Evolutionary conservation across 805 yeast genomes (phyloP), one percentile per base, ranked within the genome.

Genomic region (Dipodascopsis uninucleata): DNA sequence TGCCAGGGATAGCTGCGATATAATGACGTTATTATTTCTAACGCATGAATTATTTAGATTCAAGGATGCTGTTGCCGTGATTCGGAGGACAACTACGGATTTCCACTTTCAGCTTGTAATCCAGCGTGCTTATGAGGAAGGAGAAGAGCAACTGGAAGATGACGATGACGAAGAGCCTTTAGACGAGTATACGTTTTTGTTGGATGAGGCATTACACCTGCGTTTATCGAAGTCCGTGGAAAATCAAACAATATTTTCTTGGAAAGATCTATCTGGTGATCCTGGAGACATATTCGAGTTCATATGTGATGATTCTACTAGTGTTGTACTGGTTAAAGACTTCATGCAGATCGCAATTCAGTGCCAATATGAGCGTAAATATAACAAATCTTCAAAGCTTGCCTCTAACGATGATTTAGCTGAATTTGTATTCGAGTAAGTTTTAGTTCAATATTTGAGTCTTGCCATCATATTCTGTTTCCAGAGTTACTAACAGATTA

Each of bases 191-290:
- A 68, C 75, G 12, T 89, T 84, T 57, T 66, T 79, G 25, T 74
- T 93, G 24, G 78, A 77, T 53, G 78, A 77, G 48, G 75, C 75
- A 2, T 67, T 90, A 44, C 67, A 72, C 31, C 69, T 89, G 39
- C 71, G 77, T 47, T 71, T 75, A 45, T 70, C 70, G 45, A 70
- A 75, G 45, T 74, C 75, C 41, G 64, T 69, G 31, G 76, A 77
- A 28, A 84, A 81, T 1, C 67, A 74, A 3, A 66, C 71, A 31
- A 78, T 81, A 1, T 74, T 90, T 22, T 70, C 82, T 0, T 90
- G 97, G 97, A 71, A 68, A 10, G 96, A 93, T 62, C 61, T 78
- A 28, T 79, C 79, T 34, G 96, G 96, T n/a, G 96, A 89, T 58
- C 71, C 73, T 4, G 96, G 87, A 20, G 97, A 89, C 59, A 67